Evolutionary conservation across 805 yeast genomes (phyloP).

Genomic region (Wickerhamiella galacta): DNA sequence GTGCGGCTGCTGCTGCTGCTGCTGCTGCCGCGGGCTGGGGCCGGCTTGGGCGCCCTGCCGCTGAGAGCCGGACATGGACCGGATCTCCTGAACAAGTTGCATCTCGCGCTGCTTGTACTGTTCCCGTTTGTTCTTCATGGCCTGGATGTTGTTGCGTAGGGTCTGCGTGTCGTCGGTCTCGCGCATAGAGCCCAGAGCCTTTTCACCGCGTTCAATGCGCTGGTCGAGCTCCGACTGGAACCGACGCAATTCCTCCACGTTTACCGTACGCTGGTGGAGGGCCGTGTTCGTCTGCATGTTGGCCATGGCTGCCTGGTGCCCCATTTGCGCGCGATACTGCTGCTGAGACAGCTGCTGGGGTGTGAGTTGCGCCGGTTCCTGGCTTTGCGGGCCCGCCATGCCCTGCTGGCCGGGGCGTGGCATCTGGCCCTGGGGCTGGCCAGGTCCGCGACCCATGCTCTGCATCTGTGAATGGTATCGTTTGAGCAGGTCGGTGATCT

Average conservation of each 20-base stretch:
- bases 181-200: conserved; percentile 4
- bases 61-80: conserved; percentile 4
- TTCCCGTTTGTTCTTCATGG: conserved; percentile 9
- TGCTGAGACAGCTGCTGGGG: conserved; percentile 8
- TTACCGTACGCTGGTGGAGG: conserved; percentile 14
- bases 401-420: conserved; percentile 8
- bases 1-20: conserved; percentile 5
- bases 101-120: conserved; percentile 12
- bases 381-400: conserved; percentile 6
- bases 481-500: conserved; percentile 13
- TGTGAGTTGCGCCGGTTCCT: conserved; percentile 5
- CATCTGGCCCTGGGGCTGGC: conserved; percentile 8
- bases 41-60: background rate
- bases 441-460: conserved; percentile 2
- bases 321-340: conserved; percentile 9
- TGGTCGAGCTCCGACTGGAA: conserved; percentile 4
- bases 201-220: conserved; percentile 10
- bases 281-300: conserved; percentile 10
- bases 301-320: conserved; percentile 7
- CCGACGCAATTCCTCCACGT: conserved; percentile 13
- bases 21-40: conserved; percentile 5
- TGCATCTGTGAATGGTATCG: conserved; percentile 10
- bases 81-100: conserved; percentile 10
- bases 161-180: conserved; percentile 9
- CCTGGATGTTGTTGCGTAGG: conserved; percentile 8